These are phyloP conservation scores for Dicorynia guianensis DNA, from an alignment of 306 rosid genomes.

Conservation along the genomic window DNA sequence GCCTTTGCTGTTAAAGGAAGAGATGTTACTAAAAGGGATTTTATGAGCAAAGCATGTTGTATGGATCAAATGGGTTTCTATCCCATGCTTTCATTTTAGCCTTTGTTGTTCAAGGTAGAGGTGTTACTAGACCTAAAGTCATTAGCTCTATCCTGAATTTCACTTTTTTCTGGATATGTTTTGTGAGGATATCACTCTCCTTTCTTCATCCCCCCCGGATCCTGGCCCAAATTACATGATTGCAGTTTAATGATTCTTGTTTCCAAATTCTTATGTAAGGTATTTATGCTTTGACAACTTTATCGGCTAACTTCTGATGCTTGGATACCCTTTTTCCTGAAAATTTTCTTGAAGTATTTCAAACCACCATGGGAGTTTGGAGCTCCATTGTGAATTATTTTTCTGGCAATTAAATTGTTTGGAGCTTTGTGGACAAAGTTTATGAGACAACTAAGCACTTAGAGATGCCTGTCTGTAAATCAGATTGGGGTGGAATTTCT, in stretches of 20 bases:
- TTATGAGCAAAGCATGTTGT: constrained; percentile 18
- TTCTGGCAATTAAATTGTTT: neutral
- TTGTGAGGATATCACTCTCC: constrained; percentile 19
- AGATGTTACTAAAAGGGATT: neutral
- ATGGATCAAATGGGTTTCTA: constrained; percentile 7
- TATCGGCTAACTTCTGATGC: neutral
- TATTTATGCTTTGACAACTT: neutral
- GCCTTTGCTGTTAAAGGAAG: neutral
- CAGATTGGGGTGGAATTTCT: neutral
- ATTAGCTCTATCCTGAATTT: constrained; percentile 25
- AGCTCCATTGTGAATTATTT: constrained; percentile 25
- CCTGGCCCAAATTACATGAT: neutral
- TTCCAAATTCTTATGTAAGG: neutral
- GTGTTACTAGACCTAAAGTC: constrained; percentile 8
- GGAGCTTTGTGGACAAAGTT: constrained; percentile 34
- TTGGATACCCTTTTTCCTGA: constrained; percentile 19
- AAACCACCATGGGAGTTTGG: neutral
- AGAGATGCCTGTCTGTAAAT: neutral
- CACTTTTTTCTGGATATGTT: too few relatives aligned
- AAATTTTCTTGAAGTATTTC: neutral
- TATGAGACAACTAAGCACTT: constrained; percentile 14
- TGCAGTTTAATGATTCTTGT: neutral
- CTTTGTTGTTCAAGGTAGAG: neutral
- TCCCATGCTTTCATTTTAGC: constrained; percentile 5
- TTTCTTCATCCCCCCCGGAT: neutral